Evolutionary conservation across 805 yeast species (phyloP).

Genomic region (Kodamaea jinghongensis): DNA sequence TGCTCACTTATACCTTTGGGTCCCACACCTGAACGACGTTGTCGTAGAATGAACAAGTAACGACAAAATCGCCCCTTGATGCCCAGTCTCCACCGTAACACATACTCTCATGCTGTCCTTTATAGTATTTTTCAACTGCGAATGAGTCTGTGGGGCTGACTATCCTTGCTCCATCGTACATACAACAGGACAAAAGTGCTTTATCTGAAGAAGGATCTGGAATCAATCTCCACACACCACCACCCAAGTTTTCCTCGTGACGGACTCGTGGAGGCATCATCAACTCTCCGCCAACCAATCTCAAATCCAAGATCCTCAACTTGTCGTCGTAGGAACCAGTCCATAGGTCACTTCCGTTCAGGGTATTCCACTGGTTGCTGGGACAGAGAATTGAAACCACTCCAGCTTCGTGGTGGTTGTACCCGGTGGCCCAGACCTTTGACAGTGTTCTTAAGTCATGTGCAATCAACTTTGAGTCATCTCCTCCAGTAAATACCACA

Average conservation of each 20-base stretch:
- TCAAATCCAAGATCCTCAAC: conserved; percentile 64
- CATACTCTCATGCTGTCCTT: conserved; percentile 82
- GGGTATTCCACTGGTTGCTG: conserved; percentile 38
- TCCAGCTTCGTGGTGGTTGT: conserved; percentile 83
- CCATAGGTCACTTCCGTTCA: conserved; percentile 53
- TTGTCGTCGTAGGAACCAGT: conserved; percentile 93
- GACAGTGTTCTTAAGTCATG: conserved; percentile 57
- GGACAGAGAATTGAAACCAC: conserved; percentile 73
- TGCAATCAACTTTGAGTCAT: conserved; percentile 73
- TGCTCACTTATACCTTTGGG: conserved; percentile 9
- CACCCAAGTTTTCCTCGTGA: conserved; percentile 59
- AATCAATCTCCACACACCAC: conserved; percentile 92
- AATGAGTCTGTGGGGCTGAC: conserved; percentile 34
- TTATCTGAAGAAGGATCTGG: conserved; percentile 48
- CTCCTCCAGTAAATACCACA: conserved; percentile 85
- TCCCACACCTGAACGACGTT: conserved; percentile 75
- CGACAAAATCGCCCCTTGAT: conserved; percentile 44
- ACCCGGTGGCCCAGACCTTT: conserved; percentile 36
- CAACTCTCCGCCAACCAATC: conserved; percentile 43
- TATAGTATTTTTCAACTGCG: conserved; percentile 43
- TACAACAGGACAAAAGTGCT: conserved; percentile 75
- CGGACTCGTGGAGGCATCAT: conserved; percentile 47
- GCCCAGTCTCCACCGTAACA: conserved; percentile 95
- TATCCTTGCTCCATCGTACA: conserved; percentile 92
- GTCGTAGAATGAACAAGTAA: conserved; percentile 92